A percentile compares a stretch with the other conserved stretches of the same genome.
Evolutionary conservation across 352 stramenopile genomes (phyloP).

Genomic region (Phytophthora sp.): DNA sequence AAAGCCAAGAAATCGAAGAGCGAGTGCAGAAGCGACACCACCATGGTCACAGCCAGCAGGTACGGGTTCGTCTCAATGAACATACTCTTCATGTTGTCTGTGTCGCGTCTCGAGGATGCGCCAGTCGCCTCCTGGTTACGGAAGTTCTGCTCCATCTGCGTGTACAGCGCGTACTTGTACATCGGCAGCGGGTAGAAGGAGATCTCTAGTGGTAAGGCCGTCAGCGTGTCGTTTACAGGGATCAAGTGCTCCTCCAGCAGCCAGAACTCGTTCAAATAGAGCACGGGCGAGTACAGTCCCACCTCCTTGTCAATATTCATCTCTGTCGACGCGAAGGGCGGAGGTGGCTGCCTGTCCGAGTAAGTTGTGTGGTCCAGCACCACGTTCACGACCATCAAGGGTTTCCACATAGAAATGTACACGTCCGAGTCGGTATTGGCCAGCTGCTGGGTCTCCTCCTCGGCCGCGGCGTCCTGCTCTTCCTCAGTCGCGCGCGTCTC

Average conservation of each 20-base stretch:
- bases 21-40: constrained; percentile 96
- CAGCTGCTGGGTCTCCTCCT: constrained; percentile 16
- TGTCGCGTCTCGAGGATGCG: constrained; percentile 88
- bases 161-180: constrained; percentile 94
- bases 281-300: constrained; percentile 85
- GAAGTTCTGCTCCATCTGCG: constrained; percentile 93
- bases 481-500: constrained; percentile 17
- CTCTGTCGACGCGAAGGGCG: constrained; percentile 68
- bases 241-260: constrained; percentile 87
- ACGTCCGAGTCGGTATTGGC: constrained; percentile 35
- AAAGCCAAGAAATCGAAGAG: constrained; percentile 99
- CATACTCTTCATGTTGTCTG: constrained; percentile 94
- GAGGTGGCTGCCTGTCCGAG: constrained; percentile 54
- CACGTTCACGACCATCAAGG: constrained; percentile 67
- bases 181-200: constrained; percentile 86
- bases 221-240: constrained; percentile 89
- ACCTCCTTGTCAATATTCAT: constrained; percentile 66
- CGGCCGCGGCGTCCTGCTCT: not conserved
- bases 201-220: constrained; percentile 82
- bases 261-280: constrained; percentile 97
- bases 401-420: constrained; percentile 88
- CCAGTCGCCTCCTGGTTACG: constrained; percentile 93
- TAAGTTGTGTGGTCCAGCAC: constrained; percentile 80
- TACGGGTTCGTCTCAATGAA: constrained; percentile 98
- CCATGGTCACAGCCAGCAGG: constrained; percentile 94